Percentiles rank a stretch among this genome's conserved stretches.
Evolutionary conservation across 768 basidiomycete genomes (phyloP).

Genomic region (Kwoniella bestiolae): DNA sequence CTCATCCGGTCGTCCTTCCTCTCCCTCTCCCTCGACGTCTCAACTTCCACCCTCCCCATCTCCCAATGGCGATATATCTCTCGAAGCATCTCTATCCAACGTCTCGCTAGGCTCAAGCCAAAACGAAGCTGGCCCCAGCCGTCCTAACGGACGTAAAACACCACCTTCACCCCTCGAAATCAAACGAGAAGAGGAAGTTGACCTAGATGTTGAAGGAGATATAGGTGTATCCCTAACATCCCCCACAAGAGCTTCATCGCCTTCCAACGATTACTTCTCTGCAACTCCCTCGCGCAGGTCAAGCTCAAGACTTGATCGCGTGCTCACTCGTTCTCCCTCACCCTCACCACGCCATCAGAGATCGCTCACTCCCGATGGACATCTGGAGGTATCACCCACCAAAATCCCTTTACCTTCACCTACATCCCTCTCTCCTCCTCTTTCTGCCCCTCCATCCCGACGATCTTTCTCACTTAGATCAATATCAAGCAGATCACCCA

Average conservation of each 20-base stretch:
- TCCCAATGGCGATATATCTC: not conserved
- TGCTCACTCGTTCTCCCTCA: conserved; percentile 8
- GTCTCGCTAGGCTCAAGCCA: conserved; percentile 4
- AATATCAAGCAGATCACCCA: conserved; percentile 11
- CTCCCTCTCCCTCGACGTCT: not conserved
- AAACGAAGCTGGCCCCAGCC: conserved; percentile 12
- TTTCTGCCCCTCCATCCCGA: conserved; percentile 12
- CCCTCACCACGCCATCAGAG: conserved; percentile 12
- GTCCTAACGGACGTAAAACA: not conserved
- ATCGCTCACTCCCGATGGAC: conserved; percentile 13
- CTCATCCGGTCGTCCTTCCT: not conserved
- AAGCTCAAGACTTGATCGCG: not conserved
- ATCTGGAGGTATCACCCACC: conserved; percentile 16
- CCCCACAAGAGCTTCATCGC: conserved; percentile 16
- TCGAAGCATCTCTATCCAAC: conserved; percentile 7
- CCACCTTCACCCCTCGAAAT: not conserved
- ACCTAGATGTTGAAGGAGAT: conserved; percentile 15
- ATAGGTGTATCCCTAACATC: conserved; percentile 11
- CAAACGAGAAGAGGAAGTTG: conserved; percentile 2
- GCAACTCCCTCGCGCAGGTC: not conserved
- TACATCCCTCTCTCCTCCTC: conserved; percentile 14
- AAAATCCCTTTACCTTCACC: conserved; percentile 16
- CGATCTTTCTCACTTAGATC: conserved; percentile 1
- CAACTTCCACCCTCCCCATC: not conserved
- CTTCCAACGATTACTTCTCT: conserved; percentile 8